Evolutionary conservation across 1,284 basidiomycete genomes (phyloP).

Genomic region (Fomitiporia mediterranea): DNA sequence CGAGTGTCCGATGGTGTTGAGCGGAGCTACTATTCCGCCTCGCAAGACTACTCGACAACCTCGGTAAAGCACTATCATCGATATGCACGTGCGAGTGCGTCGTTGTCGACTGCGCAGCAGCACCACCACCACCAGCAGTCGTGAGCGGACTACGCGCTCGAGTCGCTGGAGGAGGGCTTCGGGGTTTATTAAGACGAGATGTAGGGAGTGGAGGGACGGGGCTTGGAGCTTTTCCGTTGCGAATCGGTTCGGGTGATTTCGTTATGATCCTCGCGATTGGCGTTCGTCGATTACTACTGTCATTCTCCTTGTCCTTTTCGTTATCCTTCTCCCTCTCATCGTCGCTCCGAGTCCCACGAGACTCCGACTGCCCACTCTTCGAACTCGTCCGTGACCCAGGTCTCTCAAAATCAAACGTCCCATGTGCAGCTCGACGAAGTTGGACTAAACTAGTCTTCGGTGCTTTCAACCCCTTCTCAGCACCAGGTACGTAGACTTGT

Average conservation of each 20-base stretch:
- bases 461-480: constrained; percentile 10
- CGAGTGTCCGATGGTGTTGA: neutral
- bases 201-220: constrained; percentile 16
- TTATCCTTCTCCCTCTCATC: constrained; percentile 13
- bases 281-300: neutral
- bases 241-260: neutral
- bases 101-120: constrained; percentile 5
- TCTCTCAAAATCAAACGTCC: constrained; percentile 71
- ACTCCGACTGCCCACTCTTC: constrained; percentile 19
- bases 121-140: neutral
- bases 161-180: constrained; percentile 13
- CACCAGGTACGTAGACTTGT: neutral
- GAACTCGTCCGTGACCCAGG: constrained; percentile 33
- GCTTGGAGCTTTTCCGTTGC: constrained; percentile 16
- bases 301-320: neutral
- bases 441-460: constrained; percentile 1
- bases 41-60: constrained; percentile 15
- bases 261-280: neutral
- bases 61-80: constrained; percentile 18
- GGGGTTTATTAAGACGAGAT: constrained; percentile 1
- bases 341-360: constrained; percentile 13
- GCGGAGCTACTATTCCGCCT: constrained; percentile 7
- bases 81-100: constrained; percentile 6
- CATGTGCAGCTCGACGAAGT: constrained; percentile 25
- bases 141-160: constrained; percentile 14